A percentile compares a stretch with the other conserved stretches of the same genome.
These are phyloP conservation scores for Trypethelium eluteriae DNA, from an alignment of 495 filamentous ascomycete genomes.

Conservation along the genomic window DNA sequence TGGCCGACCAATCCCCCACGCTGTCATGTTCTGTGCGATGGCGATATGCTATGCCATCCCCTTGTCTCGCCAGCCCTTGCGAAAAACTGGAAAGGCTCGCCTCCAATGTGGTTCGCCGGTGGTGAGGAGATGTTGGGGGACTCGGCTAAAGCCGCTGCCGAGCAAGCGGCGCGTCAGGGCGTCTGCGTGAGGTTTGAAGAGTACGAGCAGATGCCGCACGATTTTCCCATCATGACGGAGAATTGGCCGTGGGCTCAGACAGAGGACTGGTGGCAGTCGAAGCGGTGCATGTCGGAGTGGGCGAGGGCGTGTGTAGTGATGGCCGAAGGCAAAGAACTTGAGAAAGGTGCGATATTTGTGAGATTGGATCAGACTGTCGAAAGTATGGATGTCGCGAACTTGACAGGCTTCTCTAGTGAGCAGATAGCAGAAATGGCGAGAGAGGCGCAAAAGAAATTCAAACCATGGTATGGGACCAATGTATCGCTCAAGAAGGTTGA, in stretches of 20 bases:
- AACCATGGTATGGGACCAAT: too few species aligned
- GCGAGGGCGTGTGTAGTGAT: too few species aligned
- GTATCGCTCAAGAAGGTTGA: too few species aligned
- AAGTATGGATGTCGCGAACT: too few species aligned
- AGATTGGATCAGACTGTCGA: too few species aligned
- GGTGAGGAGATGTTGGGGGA: background rate
- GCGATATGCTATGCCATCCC: background rate
- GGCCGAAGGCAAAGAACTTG: too few species aligned
- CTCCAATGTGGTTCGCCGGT: background rate
- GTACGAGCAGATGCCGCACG: background rate
- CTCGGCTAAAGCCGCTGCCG: background rate
- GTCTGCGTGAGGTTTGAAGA: background rate
- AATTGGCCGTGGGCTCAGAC: background rate
- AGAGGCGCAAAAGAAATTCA: too few species aligned
- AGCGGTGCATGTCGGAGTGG: too few species aligned
- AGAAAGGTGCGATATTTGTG: too few species aligned
- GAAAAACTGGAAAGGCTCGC: background rate
- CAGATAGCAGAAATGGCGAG: too few species aligned
- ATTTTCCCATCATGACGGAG: background rate
- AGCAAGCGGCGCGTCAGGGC: background rate
- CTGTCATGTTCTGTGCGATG: background rate
- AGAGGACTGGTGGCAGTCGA: too few species aligned
- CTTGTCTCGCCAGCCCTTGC: background rate
- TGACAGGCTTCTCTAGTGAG: too few species aligned
- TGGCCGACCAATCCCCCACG: background rate